A percentile compares a stretch with the other conserved stretches of the same genome.
phyloP scores from a whole-genome alignment of 441 rosid species.

The Caryocar brasiliense region DNA sequence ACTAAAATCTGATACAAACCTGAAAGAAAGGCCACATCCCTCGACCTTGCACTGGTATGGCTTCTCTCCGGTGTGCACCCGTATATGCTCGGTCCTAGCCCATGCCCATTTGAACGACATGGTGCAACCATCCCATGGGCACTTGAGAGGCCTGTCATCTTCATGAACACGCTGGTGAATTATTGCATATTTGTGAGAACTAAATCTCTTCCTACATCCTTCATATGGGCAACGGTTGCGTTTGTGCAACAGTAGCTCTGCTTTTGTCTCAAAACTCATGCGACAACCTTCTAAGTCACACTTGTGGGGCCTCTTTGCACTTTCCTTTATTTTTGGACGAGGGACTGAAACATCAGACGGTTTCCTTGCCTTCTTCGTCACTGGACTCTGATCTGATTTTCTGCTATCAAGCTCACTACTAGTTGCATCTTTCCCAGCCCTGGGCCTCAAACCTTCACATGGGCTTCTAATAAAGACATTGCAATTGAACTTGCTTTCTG shows the following conservation, averaged over 20 bases:
- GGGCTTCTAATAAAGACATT: conserved; percentile 73
- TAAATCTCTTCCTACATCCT: conserved; percentile 78
- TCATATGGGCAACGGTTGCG: conserved; percentile 66
- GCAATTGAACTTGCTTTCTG: conserved; percentile 19
- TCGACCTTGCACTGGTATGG: conserved; percentile 80
- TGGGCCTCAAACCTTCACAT: conserved; percentile 94
- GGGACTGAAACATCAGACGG: conserved; percentile 18
- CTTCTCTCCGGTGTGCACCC: conserved; percentile 89
- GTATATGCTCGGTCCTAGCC: conserved; percentile 97
- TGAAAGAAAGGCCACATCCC: conserved; percentile 75
- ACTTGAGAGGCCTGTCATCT: conserved; percentile 74
- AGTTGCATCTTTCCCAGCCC: conserved; percentile 35
- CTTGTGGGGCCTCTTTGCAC: conserved; percentile 27
- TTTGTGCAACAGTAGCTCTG: conserved; percentile 57
- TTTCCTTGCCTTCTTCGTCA: conserved; percentile 30
- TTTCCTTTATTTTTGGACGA: conserved; percentile 18
- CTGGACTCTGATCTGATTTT: conserved; percentile 23
- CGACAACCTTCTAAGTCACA: conserved; percentile 79
- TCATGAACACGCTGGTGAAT: conserved; percentile 88
- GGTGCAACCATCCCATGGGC: conserved; percentile 82
- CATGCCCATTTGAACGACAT: conserved; percentile 98
- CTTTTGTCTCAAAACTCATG: conserved; percentile 72
- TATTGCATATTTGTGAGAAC: conserved; percentile 70
- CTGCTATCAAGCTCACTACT: conserved; percentile 15
- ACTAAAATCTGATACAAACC: conserved; percentile 91